phyloP scores from a whole-genome alignment of 345 rosid genomes.

The Firmiana major region DNA sequence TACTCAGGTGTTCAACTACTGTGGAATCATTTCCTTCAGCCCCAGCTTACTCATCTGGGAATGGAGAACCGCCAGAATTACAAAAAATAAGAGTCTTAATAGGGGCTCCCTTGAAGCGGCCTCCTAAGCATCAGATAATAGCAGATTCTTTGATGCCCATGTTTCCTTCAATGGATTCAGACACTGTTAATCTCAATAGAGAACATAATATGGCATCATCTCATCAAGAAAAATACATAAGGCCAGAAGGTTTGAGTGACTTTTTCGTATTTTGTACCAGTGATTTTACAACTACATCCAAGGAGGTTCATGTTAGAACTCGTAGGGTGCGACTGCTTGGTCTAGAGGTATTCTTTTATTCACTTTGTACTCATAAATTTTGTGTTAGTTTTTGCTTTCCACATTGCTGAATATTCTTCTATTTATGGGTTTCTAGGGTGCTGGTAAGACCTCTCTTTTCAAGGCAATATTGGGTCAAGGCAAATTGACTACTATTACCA shows the following conservation, averaged over 20 bases:
- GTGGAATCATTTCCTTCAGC: slow-evolving; percentile 84
- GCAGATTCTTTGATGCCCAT: slow-evolving; percentile 55
- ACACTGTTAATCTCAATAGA: slow-evolving; percentile 32
- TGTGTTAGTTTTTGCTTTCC: not conserved
- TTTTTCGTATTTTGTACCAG: slow-evolving; percentile 75
- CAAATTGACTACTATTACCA: slow-evolving; percentile 31
- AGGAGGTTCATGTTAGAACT: slow-evolving; percentile 89
- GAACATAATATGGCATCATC: slow-evolving; percentile 36
- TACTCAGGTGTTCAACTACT: slow-evolving; percentile 75
- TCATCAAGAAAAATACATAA: slow-evolving; percentile 37
- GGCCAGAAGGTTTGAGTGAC: slow-evolving; percentile 59
- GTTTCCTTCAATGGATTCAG: slow-evolving; percentile 59
- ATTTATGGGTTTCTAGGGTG: slow-evolving; percentile 53
- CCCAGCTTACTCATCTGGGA: slow-evolving; percentile 51
- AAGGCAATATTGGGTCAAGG: slow-evolving; percentile 68
- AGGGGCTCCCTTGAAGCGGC: slow-evolving; percentile 70
- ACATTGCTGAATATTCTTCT: slow-evolving; percentile 1
- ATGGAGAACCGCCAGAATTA: slow-evolving; percentile 55
- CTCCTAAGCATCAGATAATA: slow-evolving; percentile 69
- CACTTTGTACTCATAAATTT: slow-evolving; percentile 4
- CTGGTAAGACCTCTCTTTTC: slow-evolving; percentile 88
- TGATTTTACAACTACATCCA: slow-evolving; percentile 79
- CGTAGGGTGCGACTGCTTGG: slow-evolving; percentile 90
- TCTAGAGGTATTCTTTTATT: slow-evolving; percentile 57
- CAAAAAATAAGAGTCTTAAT: slow-evolving; percentile 74